phyloP scores from a whole-genome alignment of 306 rosid genomes.

The Quercus wislizeni region DNA sequence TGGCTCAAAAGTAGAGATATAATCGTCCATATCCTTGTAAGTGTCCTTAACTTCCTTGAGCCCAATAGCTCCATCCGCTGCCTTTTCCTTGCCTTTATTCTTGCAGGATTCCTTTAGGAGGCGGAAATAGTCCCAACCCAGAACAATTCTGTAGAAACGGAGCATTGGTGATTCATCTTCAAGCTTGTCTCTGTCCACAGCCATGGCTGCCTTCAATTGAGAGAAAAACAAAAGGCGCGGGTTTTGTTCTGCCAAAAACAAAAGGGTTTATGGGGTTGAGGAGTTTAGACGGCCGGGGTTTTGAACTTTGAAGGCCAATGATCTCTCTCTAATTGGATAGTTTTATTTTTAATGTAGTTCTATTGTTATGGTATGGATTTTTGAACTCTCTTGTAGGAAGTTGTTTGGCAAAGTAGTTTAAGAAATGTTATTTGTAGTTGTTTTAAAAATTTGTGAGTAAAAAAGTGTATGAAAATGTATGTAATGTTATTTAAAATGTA shows the following conservation, averaged over 20 bases:
- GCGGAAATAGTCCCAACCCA: constrained; percentile 68
- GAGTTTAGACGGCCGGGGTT: not conserved
- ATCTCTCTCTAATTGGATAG: no score
- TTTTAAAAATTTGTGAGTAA: no score
- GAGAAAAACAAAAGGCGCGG: not conserved
- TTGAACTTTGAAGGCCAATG: no score
- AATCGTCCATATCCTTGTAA: constrained; percentile 75
- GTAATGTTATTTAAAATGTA: no score
- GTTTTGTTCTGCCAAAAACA: not conserved
- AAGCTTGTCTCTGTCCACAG: constrained; percentile 58
- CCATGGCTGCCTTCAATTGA: constrained; percentile 33
- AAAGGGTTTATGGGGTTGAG: not conserved
- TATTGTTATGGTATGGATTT: no score
- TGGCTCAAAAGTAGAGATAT: constrained; percentile 82
- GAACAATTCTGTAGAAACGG: constrained; percentile 70
- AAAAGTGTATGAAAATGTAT: no score
- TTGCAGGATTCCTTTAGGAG: constrained; percentile 43
- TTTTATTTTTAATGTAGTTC: no score
- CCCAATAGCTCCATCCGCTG: constrained; percentile 23
- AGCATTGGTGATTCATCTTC: constrained; percentile 59
- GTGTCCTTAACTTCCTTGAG: constrained; percentile 45
- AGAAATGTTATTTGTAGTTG: no score
- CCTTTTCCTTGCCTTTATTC: constrained; percentile 16
- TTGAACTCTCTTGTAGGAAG: no score
- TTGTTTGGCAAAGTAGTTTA: no score